Conservation (phyloP, 2,329 filamentous ascomycete species). For the Orbilia oligospora region DNA sequence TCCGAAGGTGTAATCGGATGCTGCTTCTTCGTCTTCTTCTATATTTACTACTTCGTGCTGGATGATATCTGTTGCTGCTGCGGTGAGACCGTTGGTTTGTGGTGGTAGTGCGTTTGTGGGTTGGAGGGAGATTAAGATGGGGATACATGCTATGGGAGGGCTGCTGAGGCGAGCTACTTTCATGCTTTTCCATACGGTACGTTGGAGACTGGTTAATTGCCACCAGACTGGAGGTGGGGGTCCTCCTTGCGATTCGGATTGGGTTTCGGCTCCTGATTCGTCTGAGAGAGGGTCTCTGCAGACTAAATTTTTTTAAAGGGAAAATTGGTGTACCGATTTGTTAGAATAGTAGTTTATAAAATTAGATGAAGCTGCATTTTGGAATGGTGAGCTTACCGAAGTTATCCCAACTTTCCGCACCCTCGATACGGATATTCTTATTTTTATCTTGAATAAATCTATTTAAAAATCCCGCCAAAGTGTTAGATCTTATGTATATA, state of each 20-base stretch:
- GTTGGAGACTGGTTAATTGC: constrained; percentile 37
- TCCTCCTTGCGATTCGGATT: constrained; percentile 17
- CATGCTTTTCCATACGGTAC: constrained; percentile 17
- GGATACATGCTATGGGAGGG: constrained; percentile 14
- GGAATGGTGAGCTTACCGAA: constrained; percentile 31
- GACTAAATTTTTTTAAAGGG: not conserved
- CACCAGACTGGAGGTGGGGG: not conserved
- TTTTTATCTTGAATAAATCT: constrained; percentile 28
- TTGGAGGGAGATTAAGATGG: not conserved
- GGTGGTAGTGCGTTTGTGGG: not conserved
- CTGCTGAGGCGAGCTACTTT: constrained; percentile 1
- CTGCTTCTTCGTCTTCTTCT: not conserved
- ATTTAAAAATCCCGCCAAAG: not conserved
- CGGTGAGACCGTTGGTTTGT: not conserved
- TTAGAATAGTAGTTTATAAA: too few species aligned
- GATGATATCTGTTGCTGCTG: not conserved
- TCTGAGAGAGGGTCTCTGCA: not conserved
- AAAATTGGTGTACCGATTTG: too few species aligned
- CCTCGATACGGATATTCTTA: not conserved
- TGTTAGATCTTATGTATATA: too few species aligned
- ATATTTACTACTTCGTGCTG: not conserved
- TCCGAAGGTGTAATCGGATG: too few species aligned
- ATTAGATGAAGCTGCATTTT: not conserved
- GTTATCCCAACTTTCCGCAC: constrained; percentile 25
- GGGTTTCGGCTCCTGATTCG: constrained; percentile 10